Evolutionary conservation across 495 filamentous ascomycete species (phyloP).

Genomic region (Apiosordaria backusii): DNA sequence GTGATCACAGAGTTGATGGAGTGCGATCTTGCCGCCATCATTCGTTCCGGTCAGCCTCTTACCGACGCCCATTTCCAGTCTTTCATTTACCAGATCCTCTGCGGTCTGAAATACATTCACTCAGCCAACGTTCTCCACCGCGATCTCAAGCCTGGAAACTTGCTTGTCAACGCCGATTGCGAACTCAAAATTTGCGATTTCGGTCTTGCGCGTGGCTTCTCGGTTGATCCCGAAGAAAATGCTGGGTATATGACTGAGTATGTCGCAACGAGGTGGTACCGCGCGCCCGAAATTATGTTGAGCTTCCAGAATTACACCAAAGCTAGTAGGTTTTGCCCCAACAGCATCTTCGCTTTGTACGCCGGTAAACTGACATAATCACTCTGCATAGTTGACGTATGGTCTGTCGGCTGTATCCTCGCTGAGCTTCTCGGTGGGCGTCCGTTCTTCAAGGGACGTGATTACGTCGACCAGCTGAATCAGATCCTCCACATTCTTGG

Average conservation of each 20-base stretch:
- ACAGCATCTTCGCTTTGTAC: not conserved
- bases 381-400: slow-evolving; percentile 77
- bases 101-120: slow-evolving; percentile 97
- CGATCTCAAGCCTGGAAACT: slow-evolving; percentile 93
- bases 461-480: slow-evolving; percentile 99
- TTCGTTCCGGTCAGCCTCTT: slow-evolving; percentile 90
- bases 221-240: slow-evolving; percentile 95
- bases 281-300: slow-evolving; percentile 98
- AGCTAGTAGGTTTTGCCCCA: slow-evolving; percentile 68
- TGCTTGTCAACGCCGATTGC: slow-evolving; percentile 97
- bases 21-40: slow-evolving; percentile 96
- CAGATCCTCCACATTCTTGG: slow-evolving; percentile 98
- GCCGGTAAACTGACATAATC: slow-evolving; percentile 10
- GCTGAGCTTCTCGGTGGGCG: slow-evolving; percentile 93
- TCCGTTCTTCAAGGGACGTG: slow-evolving; percentile 98
- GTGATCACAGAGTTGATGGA: slow-evolving; percentile 85
- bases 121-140: slow-evolving; percentile 96
- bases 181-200: slow-evolving; percentile 99
- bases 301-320: slow-evolving; percentile 99
- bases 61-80: slow-evolving; percentile 96
- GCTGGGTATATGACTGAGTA: slow-evolving; percentile 99
- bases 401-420: slow-evolving; percentile 97
- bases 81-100: slow-evolving; percentile 92
- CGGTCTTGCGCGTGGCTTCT: slow-evolving; percentile 91
- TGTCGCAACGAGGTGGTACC: slow-evolving; percentile 97